Evolutionary conservation across 768 basidiomycete genomes (phyloP).

Genomic region (Collybiopsis confluens): DNA sequence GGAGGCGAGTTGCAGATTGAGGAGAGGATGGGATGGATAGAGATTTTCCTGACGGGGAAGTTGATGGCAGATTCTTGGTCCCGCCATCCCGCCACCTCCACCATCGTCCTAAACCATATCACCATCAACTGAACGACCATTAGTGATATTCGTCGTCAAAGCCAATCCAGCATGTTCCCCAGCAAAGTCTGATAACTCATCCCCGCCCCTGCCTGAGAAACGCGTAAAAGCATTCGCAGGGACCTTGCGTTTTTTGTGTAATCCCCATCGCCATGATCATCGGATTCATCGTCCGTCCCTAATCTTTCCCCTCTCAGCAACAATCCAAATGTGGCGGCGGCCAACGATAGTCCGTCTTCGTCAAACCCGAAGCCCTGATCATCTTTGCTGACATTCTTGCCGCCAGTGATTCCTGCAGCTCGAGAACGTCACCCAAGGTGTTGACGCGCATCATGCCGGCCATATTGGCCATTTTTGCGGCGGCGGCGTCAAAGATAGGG

Average conservation of each 20-base stretch:
- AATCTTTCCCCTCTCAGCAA: background rate
- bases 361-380: no score
- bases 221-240: conserved; percentile 56
- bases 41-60: no score
- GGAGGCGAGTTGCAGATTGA: background rate
- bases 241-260: conserved; percentile 82
- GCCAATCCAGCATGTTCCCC: conserved; percentile 17
- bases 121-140: background rate
- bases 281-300: conserved; percentile 34
- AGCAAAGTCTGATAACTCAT: conserved; percentile 11
- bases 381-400: no score
- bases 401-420: background rate
- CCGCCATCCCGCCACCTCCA: no score
- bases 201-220: conserved; percentile 18
- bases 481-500: conserved; percentile 39
- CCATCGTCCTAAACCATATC: background rate
- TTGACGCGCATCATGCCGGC: background rate
- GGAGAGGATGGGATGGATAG: no score
- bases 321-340: conserved; percentile 9
- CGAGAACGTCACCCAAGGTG: background rate
- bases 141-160: background rate
- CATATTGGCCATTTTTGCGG: background rate
- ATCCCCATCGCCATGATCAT: conserved; percentile 57
- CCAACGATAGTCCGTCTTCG: background rate
- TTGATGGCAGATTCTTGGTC: background rate